phyloP scores from a whole-genome alignment of 2,329 filamentous ascomycete genomes.

The Xylariaceae sp. region DNA sequence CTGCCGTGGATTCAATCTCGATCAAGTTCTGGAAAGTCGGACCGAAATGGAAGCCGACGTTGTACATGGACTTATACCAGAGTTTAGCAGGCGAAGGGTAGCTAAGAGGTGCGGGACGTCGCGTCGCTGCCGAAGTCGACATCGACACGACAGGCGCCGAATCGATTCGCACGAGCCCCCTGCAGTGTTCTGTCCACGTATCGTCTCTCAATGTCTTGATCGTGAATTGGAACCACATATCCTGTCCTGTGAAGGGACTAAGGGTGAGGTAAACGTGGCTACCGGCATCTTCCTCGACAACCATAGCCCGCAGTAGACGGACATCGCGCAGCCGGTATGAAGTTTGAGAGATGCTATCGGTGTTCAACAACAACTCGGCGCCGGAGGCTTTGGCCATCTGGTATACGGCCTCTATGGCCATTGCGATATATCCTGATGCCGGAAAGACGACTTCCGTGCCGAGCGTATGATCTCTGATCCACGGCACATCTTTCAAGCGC shows the following conservation, averaged over 20 bases:
- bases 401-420: constrained; percentile 38
- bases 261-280: constrained; percentile 10
- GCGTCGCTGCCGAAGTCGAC: too few relatives aligned
- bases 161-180: too few relatives aligned
- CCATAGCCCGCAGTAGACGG: constrained; percentile 23
- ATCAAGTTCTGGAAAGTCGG: constrained; percentile 26
- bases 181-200: not conserved
- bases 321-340: constrained; percentile 10
- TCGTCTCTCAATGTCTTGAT: not conserved
- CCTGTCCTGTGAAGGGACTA: constrained; percentile 4
- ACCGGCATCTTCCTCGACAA: constrained; percentile 22
- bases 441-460: constrained; percentile 48
- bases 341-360: too few relatives aligned
- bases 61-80: constrained; percentile 37
- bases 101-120: constrained; percentile 1
- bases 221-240: constrained; percentile 23
- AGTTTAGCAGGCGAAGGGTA: not conserved
- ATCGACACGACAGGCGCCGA: not conserved
- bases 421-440: constrained; percentile 41
- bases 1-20: constrained; percentile 17
- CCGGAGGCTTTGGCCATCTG: constrained; percentile 32
- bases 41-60: constrained; percentile 36
- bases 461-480: constrained; percentile 49
- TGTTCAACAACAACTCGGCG: too few relatives aligned
- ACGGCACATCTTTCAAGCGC: constrained; percentile 36